Conservation (phyloP, 129 eudicot genomes). For the Flaveria bidentis region DNA sequence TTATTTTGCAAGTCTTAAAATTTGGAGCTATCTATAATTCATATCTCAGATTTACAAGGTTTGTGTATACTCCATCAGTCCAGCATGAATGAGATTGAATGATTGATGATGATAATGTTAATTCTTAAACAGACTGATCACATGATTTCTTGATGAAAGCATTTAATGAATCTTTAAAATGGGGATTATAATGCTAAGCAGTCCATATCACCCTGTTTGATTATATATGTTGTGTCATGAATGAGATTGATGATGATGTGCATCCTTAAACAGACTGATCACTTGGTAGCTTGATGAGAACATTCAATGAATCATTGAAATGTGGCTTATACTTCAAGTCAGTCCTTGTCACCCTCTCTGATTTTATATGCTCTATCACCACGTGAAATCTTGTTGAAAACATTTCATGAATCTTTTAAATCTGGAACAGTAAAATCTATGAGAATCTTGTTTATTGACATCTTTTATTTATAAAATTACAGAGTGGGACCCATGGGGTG, state of each 20-base stretch:
- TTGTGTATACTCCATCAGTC: background rate
- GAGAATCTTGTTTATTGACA: conserved; percentile 2
- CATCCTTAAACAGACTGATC: background rate
- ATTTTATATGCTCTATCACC: background rate
- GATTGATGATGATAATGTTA: background rate
- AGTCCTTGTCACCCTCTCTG: background rate
- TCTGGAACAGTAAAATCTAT: background rate
- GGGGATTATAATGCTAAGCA: background rate
- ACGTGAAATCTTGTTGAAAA: background rate
- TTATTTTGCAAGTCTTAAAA: background rate
- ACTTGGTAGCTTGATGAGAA: background rate
- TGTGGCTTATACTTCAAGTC: background rate
- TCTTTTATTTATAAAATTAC: background rate
- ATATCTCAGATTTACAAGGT: background rate
- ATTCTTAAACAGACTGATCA: background rate
- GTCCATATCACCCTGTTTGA: background rate
- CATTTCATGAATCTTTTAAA: background rate
- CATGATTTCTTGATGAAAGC: conserved; percentile 8
- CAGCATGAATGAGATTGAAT: background rate
- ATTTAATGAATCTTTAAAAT: background rate
- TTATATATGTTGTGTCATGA: background rate
- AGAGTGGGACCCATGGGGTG: conserved; percentile 68
- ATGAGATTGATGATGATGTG: background rate
- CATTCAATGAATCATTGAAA: background rate
- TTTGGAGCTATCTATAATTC: background rate